Evolutionary conservation across 129 eudicot genomes (phyloP), one percentile per base, ranked within the genome.

Genomic region (Tagetes erecta): DNA sequence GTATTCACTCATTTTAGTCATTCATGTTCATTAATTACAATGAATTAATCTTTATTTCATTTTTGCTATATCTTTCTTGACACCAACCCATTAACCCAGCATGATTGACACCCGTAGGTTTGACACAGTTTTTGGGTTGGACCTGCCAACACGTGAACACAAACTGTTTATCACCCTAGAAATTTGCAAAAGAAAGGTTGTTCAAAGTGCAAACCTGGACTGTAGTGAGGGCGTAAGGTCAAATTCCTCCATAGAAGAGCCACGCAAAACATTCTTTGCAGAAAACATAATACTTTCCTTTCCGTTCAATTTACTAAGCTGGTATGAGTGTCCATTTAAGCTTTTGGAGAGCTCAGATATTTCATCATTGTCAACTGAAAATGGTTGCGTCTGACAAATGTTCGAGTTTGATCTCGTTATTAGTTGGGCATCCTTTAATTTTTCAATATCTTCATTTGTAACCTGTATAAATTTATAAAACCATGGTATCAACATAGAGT

Each of bases 121-220:
- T 20, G 27, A 20, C 27, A 20, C 27, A 20, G 27, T 20, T 20
- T 20, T 20, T 20, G 27, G 27, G 27, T 20, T 20, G 27, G 27
- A 20, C 27, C 27, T 20, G 27, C 27, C 27, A 20, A 20, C 27
- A 20, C 27, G 27, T 20, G 27, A 20, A 20, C 27, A 20, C 27
- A 20, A 20, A 20, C 27, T 20, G 27, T 20, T 20, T 20, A 20
- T 20, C 27, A 20, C 27, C 27, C 27, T 20, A 20, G 0, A 42
- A 42, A 42, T 42, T 3, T 6, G 5, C 37, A 30, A 3, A 2
- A 44, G 14, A 20, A 20, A 39, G 2, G 6, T 14, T 7, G 46
- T 70, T 52, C 14, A 46, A 6, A 46, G n/a, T 1, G 20, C 75
- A 37, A 51, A 70, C 75, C 75, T 70, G 50, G 13, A 4, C 3